Base-by-base conservation (phyloP, 164 flowering plant genomes). In the Aristolochia contorta region DNA sequence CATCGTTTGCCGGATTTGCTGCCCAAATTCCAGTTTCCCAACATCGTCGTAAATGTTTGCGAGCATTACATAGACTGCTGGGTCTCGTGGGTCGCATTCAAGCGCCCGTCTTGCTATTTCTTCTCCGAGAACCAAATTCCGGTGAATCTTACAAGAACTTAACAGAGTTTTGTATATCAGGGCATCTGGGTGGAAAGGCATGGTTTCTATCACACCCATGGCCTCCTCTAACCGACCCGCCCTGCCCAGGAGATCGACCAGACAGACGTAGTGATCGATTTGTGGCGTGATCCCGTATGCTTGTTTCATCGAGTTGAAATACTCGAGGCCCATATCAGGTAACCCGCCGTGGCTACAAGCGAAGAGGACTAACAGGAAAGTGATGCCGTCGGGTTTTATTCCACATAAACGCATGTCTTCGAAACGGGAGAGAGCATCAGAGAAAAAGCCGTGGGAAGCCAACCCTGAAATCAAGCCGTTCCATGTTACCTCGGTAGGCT, bases 281-380 rank as follows among this genome's bases (percentile, higher is more conserved):
- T 75, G 73, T 45, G 81, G 82, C 12, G 15, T 41, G 21, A 81
- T 62, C 25, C 56, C 63, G 56, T 79, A 54, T 6, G 1, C 47
- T 63, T 64, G 69, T 22, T 16, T 60, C 85, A 84, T 80, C 7
- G 72, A 71, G 16, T 72, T 54, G 57, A 84, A 84, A 64, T 76
- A 70, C 57, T 79, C 80, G 9, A 72, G 54, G 32, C 86, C 86
- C 55, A 67, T 43, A 59, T 84, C 78, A 55, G 74, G 80, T 56
- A 84, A 62, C 59, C 80, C 81, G 20, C 84, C 82, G 65, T 74
- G 82, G 61, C 82, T 78, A 67, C 87, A 84, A 51, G 87, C 76
- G 56, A 48, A 79, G 14, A 84, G 80, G 54, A 81, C 70, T 33
- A 68, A 61, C 58, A 79, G 62, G 56, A 80, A 80, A 49, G 91